Evolutionary conservation across 805 yeast species (phyloP).

Genomic region (Starmera pachycereana): DNA sequence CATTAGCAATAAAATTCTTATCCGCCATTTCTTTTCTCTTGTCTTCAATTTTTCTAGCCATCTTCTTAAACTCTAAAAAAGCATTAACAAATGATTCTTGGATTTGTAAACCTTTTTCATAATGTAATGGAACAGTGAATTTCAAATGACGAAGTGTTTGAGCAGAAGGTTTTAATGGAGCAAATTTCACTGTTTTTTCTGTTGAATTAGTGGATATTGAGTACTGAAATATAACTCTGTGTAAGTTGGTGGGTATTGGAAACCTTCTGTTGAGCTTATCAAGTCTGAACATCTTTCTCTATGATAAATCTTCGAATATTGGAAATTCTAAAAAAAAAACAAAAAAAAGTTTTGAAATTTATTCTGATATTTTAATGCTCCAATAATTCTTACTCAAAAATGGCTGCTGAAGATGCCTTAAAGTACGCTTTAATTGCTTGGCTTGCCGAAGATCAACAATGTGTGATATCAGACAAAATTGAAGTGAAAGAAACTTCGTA

Average conservation of each 20-base stretch:
- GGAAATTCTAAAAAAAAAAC: slow-evolving; percentile 9
- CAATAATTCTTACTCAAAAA: no score
- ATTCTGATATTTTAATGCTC: no score
- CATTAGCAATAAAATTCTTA: slow-evolving; percentile 32
- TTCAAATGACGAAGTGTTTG: slow-evolving; percentile 32
- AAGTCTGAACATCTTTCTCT: background rate
- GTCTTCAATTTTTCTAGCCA: slow-evolving; percentile 36
- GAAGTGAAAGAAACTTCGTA: slow-evolving; percentile 29
- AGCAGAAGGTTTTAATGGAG: slow-evolving; percentile 25
- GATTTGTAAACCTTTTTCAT: slow-evolving; percentile 39
- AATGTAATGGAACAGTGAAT: slow-evolving; percentile 28
- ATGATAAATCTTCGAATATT: background rate
- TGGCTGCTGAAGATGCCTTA: background rate
- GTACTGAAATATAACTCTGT: background rate
- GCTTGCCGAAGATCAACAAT: slow-evolving; percentile 3
- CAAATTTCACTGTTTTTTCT: slow-evolving; percentile 8
- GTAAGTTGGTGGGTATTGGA: background rate
- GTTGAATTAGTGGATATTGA: background rate
- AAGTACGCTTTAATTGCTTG: background rate
- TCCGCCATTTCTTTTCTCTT: slow-evolving; percentile 28
- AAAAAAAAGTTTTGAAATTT: no score
- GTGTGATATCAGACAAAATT: slow-evolving; percentile 29
- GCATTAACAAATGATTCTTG: slow-evolving; percentile 49
- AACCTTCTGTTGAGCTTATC: background rate
- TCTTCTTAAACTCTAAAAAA: slow-evolving; percentile 44